A percentile compares a stretch with the other conserved stretches of the same genome.
Evolutionary conservation across 2,329 filamentous ascomycete species (phyloP).

Genomic region (Sordariomycetes sp.): DNA sequence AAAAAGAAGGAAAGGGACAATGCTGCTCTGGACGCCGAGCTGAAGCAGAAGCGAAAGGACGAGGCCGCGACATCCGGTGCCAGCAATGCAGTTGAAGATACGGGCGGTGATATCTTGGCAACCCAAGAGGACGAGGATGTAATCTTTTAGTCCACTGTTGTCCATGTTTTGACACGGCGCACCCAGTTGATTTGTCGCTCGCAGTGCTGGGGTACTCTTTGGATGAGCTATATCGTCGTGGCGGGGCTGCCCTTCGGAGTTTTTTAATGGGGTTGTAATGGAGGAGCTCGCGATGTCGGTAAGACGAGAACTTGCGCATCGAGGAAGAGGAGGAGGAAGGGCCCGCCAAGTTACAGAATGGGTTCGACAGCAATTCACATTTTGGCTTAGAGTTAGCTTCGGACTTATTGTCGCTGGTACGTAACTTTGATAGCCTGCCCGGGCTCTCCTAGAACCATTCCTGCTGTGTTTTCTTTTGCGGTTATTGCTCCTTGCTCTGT

Average conservation of each 20-base stretch:
- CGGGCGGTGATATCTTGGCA: conserved; percentile 51
- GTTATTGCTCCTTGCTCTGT: conserved; percentile 78
- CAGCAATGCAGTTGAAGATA: conserved; percentile 9
- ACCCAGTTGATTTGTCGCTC: background rate
- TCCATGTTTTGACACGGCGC: background rate
- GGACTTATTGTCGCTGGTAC: conserved; percentile 77
- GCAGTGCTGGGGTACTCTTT: background rate
- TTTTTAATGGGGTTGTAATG: background rate
- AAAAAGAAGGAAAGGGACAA: conserved; percentile 72
- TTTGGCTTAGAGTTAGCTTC: background rate
- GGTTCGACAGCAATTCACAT: background rate
- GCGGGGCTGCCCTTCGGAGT: background rate
- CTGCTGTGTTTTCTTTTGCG: conserved; percentile 86
- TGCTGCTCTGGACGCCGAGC: conserved; percentile 58
- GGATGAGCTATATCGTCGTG: background rate
- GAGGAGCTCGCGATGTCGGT: background rate
- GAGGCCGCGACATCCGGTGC: conserved; percentile 16
- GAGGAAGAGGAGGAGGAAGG: background rate
- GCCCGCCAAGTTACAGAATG: background rate
- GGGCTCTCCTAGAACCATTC: conserved; percentile 57
- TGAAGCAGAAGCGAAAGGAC: conserved; percentile 57
- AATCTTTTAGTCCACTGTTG: conserved; percentile 48
- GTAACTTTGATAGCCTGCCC: conserved; percentile 78
- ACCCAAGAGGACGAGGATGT: conserved; percentile 72
- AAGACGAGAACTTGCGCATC: background rate